These are phyloP conservation scores for Ophiognomonia clavigignenti-juglandacearum DNA, from an alignment of 2,329 filamentous ascomycete species.

Conservation along the genomic window DNA sequence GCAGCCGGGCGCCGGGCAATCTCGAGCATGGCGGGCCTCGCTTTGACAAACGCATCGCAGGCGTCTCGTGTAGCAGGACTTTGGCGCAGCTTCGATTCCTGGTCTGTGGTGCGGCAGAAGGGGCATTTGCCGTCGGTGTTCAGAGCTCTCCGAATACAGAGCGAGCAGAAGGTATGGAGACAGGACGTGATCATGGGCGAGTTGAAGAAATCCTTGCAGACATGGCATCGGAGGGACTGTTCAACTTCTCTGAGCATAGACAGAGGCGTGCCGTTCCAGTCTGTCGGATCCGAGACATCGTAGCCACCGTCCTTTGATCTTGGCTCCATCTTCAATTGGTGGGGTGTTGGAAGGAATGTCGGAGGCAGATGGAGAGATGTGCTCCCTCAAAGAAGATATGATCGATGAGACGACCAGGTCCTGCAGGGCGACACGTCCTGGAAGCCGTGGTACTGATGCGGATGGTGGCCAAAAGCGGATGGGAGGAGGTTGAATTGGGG, in stretches of 20 bases:
- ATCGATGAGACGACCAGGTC: too few relatives aligned
- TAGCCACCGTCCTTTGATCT: constrained; percentile 18
- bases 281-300: constrained; percentile 53
- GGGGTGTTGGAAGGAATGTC: too few relatives aligned
- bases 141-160: constrained; percentile 86
- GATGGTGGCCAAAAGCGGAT: too few relatives aligned
- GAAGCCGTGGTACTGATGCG: too few relatives aligned
- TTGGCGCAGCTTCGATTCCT: constrained; percentile 77
- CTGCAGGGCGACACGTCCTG: too few relatives aligned
- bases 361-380: too few relatives aligned
- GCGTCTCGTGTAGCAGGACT: constrained; percentile 85
- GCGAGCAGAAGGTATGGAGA: constrained; percentile 92
- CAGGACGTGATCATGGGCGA: constrained; percentile 95
- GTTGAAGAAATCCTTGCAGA: constrained; percentile 96
- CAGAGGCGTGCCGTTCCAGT: constrained; percentile 73
- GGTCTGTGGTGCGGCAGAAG: constrained; percentile 70
- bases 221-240: constrained; percentile 83
- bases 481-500: too few relatives aligned
- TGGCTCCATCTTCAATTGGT: constrained; percentile 1
- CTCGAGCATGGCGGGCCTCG: constrained; percentile 57
- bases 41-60: constrained; percentile 69
- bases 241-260: constrained; percentile 67
- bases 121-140: constrained; percentile 84
- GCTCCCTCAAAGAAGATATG: too few relatives aligned
- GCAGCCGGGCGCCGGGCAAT: constrained; percentile 52